Conservation (phyloP, 1,284 basidiomycete species). For the Ceratobasidium sp. region DNA sequence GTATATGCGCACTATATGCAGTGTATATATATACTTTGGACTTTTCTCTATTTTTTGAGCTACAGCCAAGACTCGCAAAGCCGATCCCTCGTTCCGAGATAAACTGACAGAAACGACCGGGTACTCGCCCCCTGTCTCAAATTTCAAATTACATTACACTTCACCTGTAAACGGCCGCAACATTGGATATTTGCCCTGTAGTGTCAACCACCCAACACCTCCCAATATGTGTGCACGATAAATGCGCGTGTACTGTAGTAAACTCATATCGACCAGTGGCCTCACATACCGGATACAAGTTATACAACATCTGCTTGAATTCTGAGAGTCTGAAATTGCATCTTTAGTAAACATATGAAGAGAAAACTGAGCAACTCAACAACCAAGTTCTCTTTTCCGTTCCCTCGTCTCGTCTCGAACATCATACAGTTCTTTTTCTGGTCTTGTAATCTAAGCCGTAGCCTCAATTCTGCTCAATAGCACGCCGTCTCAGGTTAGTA, state of each 20-base stretch:
- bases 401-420: neutral
- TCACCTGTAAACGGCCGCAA: neutral
- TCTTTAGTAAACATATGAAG: conserved; percentile 2
- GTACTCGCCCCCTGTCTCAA: conserved; percentile 6
- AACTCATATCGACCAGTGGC: neutral
- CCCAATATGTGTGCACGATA: conserved; percentile 1
- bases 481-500: conserved; percentile 5
- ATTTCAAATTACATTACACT: conserved; percentile 4
- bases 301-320: too few species aligned
- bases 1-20: too few species aligned
- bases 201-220: neutral
- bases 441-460: neutral
- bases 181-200: conserved; percentile 2
- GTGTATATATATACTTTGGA: too few species aligned
- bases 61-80: neutral
- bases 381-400: neutral
- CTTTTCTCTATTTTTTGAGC: too few species aligned
- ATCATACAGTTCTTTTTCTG: neutral
- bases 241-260: neutral
- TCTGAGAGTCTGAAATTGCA: neutral
- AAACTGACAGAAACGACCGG: neutral
- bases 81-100: neutral
- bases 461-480: neutral
- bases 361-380: neutral
- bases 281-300: neutral